Percentiles rank a stretch among this genome's conserved stretches.
These are phyloP conservation scores for Pyricularia grisea DNA, from an alignment of 2,329 filamentous ascomycete genomes.

Conservation along the genomic window DNA sequence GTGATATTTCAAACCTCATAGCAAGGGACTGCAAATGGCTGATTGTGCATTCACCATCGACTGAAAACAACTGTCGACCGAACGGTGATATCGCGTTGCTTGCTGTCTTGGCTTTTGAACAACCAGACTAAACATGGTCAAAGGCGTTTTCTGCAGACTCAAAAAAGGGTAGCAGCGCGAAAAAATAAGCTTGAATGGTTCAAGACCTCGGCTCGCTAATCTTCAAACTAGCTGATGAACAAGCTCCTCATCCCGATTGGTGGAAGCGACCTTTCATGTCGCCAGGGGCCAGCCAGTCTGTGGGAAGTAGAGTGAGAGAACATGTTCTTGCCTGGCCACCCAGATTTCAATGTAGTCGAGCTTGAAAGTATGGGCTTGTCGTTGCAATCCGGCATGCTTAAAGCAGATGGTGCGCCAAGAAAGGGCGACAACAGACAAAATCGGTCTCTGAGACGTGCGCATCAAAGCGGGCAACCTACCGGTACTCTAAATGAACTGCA, in stretches of 20 bases:
- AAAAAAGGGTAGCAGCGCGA: background rate
- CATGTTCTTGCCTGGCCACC: background rate
- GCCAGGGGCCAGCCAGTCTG: background rate
- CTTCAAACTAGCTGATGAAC: background rate
- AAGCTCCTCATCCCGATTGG: background rate
- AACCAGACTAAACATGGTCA: background rate
- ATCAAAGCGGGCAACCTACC: background rate
- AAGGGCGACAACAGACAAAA: background rate
- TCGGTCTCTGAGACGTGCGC: background rate
- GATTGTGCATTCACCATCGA: background rate
- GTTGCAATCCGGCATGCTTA: background rate
- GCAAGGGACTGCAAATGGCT: background rate
- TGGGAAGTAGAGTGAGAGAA: background rate
- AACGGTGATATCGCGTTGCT: background rate
- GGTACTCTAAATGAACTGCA: background rate
- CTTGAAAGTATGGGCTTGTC: background rate
- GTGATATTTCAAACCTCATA: background rate
- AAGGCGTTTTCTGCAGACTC: background rate
- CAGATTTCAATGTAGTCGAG: background rate
- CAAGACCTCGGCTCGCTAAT: background rate
- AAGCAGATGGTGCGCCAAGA: background rate
- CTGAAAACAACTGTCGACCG: too few relatives aligned
- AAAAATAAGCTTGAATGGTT: background rate
- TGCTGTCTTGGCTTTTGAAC: background rate
- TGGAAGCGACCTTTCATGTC: background rate